A percentile compares a stretch with the other conserved stretches of the same genome.
phyloP scores from a whole-genome alignment of 1,284 basidiomycete genomes.

The Gymnopus androsaceus region DNA sequence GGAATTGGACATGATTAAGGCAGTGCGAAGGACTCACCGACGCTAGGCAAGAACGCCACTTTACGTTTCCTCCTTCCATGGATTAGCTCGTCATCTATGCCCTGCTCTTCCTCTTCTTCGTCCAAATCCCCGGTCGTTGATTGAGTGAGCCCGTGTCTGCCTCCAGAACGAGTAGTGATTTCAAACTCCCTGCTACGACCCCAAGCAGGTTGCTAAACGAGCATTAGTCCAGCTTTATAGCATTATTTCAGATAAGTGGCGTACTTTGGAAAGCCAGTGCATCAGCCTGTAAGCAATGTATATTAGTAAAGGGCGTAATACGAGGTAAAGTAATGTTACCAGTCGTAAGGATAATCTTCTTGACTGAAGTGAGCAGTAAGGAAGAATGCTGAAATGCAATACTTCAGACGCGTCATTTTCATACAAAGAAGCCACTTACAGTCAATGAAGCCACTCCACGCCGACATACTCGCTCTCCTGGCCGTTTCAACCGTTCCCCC shows the following conservation, averaged over 20 bases:
- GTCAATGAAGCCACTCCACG: slow-evolving; percentile 85
- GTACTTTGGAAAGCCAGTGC: slow-evolving; percentile 82
- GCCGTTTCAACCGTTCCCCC: slow-evolving; percentile 79
- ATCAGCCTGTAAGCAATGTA: slow-evolving; percentile 61
- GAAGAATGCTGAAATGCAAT: slow-evolving; percentile 67
- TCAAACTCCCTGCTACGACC: slow-evolving; percentile 83
- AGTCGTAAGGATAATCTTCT: slow-evolving; percentile 84
- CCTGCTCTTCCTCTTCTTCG: slow-evolving; percentile 71
- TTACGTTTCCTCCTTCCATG: slow-evolving; percentile 73
- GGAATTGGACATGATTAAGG: slow-evolving; percentile 22
- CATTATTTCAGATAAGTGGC: neutral
- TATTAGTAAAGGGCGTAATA: slow-evolving; percentile 12
- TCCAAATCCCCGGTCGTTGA: slow-evolving; percentile 74
- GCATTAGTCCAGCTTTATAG: slow-evolving; percentile 15
- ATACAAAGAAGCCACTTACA: slow-evolving; percentile 47
- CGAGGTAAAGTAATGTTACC: slow-evolving; percentile 43
- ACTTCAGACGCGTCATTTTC: neutral
- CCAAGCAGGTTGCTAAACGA: slow-evolving; percentile 76
- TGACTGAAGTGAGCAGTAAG: slow-evolving; percentile 83
- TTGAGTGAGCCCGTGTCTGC: slow-evolving; percentile 61
- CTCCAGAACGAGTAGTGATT: slow-evolving; percentile 74
- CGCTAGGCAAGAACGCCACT: slow-evolving; percentile 73
- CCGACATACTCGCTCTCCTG: slow-evolving; percentile 71
- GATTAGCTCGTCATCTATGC: slow-evolving; percentile 52
- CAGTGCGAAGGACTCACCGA: slow-evolving; percentile 51